Evolutionary conservation across 345 rosid species (phyloP).

Genomic region (Toxicodendron radicans): DNA sequence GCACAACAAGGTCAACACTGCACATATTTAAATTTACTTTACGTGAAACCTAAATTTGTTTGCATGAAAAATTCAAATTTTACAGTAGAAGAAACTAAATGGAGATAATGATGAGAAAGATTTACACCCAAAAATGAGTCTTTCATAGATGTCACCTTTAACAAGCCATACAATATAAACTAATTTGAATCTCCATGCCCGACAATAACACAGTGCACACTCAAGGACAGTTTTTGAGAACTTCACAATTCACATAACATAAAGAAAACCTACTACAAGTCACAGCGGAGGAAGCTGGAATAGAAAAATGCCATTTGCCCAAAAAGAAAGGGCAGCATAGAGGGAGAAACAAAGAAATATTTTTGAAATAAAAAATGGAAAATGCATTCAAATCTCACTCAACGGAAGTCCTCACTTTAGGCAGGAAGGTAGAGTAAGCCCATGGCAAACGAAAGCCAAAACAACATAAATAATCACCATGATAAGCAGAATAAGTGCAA

Average conservation of each 20-base stretch:
- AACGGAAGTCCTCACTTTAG: constrained; percentile 40
- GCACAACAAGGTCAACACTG: neutral
- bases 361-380: neutral
- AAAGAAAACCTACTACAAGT: constrained; percentile 5
- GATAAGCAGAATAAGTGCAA: constrained; percentile 57
- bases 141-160: neutral
- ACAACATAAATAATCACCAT: constrained; percentile 65
- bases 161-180: constrained; percentile 15
- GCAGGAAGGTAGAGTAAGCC: constrained; percentile 72
- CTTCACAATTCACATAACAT: constrained; percentile 24
- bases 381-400: constrained; percentile 20
- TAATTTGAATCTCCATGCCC: constrained; percentile 17
- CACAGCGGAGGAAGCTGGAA: constrained; percentile 5
- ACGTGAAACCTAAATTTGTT: neutral
- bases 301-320: constrained; percentile 8
- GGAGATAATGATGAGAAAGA: neutral
- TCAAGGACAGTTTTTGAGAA: neutral
- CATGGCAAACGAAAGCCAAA: constrained; percentile 80
- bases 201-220: constrained; percentile 8
- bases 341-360: too few species aligned
- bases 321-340: neutral
- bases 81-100: neutral
- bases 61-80: neutral
- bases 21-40: neutral
- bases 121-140: neutral